Evolutionary conservation across 768 basidiomycete species (phyloP).

Genomic region (Gymnopilus dilepis): DNA sequence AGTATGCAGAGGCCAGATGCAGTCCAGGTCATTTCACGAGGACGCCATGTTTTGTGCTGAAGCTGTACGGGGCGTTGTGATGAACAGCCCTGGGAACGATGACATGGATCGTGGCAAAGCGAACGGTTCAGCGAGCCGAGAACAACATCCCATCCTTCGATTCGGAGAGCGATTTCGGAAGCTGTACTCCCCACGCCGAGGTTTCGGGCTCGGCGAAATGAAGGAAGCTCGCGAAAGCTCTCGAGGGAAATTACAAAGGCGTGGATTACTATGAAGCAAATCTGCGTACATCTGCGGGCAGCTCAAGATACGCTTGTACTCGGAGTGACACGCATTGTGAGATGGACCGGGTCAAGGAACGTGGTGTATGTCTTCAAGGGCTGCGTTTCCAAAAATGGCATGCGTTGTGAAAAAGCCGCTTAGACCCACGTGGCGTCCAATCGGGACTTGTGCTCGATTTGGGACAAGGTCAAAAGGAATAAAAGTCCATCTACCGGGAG

Average conservation of each 20-base stretch:
- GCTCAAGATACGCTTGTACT: conserved; percentile 2
- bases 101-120: conserved; percentile 2
- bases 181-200: conserved; percentile 5
- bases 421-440: conserved; percentile 32
- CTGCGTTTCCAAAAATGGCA: conserved; percentile 33
- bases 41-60: not conserved
- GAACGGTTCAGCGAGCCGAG: not conserved
- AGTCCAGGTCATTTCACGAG: not conserved
- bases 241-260: not conserved
- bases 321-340: conserved; percentile 11
- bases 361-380: conserved; percentile 19
- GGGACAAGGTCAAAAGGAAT: conserved; percentile 30
- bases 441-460: conserved; percentile 33
- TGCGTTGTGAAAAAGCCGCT: conserved; percentile 30
- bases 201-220: conserved; percentile 11
- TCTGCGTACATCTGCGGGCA: not conserved
- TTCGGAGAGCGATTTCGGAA: conserved; percentile 8
- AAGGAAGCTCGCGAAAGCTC: not conserved
- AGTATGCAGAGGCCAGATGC: not conserved
- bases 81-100: conserved; percentile 5
- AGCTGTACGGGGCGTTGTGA: not conserved
- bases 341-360: conserved; percentile 6
- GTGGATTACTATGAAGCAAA: not conserved
- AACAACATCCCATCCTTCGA: conserved; percentile 10
- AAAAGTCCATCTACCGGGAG: conserved; percentile 24